phyloP scores from a whole-genome alignment of 2,329 filamentous ascomycete species.

The Hypoxylon sp. region DNA sequence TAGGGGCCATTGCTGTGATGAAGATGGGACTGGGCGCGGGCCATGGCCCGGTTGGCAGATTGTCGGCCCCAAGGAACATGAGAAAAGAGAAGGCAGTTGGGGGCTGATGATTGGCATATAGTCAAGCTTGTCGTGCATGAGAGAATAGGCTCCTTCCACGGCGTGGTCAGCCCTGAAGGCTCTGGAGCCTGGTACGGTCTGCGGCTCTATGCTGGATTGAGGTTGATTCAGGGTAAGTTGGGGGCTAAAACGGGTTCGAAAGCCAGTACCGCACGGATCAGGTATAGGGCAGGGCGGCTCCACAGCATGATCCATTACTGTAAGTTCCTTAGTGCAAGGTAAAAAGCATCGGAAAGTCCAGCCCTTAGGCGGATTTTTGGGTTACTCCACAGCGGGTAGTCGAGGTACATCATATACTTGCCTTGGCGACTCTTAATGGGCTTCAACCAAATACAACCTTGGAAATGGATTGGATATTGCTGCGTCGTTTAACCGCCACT shows the following conservation, averaged over 20 bases:
- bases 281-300: slow-evolving; percentile 34
- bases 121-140: slow-evolving; percentile 45
- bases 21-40: slow-evolving; percentile 39
- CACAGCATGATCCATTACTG: slow-evolving; percentile 18
- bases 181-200: slow-evolving; percentile 42
- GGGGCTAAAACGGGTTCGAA: slow-evolving; percentile 35
- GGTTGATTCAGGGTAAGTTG: slow-evolving; percentile 41
- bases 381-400: slow-evolving; percentile 26
- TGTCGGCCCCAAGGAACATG: slow-evolving; percentile 20
- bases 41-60: slow-evolving; percentile 36
- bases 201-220: slow-evolving; percentile 46
- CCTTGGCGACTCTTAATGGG: slow-evolving; percentile 1
- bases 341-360: slow-evolving; percentile 16
- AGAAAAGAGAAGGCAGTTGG: slow-evolving; percentile 35
- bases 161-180: slow-evolving; percentile 39
- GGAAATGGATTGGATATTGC: slow-evolving; percentile 14
- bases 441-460: slow-evolving; percentile 45
- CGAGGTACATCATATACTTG: slow-evolving; percentile 1
- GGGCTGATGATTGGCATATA: slow-evolving; percentile 44
- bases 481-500: slow-evolving; percentile 46
- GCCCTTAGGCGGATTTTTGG: slow-evolving; percentile 11
- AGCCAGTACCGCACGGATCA: slow-evolving; percentile 28
- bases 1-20: slow-evolving; percentile 28
- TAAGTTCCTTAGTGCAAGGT: not conserved
- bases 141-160: slow-evolving; percentile 43